phyloP scores from a whole-genome alignment of 164 flowering plant species.

The Liquidambar formosana region DNA sequence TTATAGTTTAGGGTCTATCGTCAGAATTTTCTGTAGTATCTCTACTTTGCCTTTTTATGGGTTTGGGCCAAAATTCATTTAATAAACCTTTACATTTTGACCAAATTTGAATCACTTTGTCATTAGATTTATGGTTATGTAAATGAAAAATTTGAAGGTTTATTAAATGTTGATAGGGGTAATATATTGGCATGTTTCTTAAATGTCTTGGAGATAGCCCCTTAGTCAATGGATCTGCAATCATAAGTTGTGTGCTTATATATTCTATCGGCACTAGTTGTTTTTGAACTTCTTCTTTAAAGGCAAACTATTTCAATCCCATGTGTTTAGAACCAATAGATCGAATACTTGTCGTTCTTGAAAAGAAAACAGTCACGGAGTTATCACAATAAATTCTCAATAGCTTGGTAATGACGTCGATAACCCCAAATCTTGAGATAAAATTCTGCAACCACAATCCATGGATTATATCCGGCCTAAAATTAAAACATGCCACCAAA shows the following conservation, averaged over 20 bases:
- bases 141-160: no score
- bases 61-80: no score
- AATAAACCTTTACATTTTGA: no score
- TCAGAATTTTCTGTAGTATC: no score
- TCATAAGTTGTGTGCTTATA: conserved; percentile 10
- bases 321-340: conserved; percentile 8
- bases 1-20: no score
- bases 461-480: no score
- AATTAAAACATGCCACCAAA: no score
- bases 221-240: conserved; percentile 13
- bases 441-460: conserved; percentile 1
- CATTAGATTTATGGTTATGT: no score
- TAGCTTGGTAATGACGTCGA: not conserved
- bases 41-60: no score
- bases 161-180: no score
- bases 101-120: no score
- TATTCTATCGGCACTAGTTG: conserved; percentile 10
- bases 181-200: no score
- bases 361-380: conserved; percentile 10
- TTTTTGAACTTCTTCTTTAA: conserved; percentile 12
- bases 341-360: conserved; percentile 16
- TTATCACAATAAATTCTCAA: conserved; percentile 2
- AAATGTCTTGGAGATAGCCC: conserved; percentile 4
- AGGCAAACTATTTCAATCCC: not conserved
- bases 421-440: not conserved